Conservation (phyloP, 257 asterid genomes). For the Solanum etuberosum region DNA sequence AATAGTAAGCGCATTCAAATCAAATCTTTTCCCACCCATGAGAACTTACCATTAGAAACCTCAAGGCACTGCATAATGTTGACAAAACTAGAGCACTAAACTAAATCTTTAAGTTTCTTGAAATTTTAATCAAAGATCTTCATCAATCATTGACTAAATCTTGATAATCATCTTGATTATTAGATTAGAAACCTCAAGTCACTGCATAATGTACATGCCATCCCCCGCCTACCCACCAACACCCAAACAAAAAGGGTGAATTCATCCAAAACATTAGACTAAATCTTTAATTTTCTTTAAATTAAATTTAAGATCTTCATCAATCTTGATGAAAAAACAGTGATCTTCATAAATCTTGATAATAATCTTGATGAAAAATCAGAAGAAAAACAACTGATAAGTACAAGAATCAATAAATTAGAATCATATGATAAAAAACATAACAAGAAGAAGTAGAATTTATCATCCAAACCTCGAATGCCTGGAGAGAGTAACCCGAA, state of each 20-base stretch:
- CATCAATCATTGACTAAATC: not conserved
- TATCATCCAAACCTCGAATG: constrained; percentile 47
- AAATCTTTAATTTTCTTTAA: not conserved
- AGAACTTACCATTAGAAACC: not conserved
- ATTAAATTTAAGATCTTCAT: not conserved
- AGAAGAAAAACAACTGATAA: not conserved
- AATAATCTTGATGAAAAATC: not conserved
- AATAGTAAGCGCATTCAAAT: not conserved
- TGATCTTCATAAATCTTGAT: not conserved
- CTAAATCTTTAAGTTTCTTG: not conserved
- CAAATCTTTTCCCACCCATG: not conserved
- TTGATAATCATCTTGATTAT: not conserved
- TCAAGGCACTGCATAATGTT: not conserved
- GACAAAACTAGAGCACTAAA: not conserved
- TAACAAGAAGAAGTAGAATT: not conserved
- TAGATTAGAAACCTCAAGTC: not conserved
- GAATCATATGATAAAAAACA: not conserved
- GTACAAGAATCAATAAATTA: not conserved
- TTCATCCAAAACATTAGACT: not conserved
- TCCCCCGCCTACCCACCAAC: not conserved
- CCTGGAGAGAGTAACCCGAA: constrained; percentile 57
- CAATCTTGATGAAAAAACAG: not conserved
- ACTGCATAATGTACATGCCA: not conserved
- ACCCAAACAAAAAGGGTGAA: not conserved
- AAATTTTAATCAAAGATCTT: not conserved